Evolutionary conservation across 805 yeast species (phyloP).

Genomic region (Metschnikowia picachoensis): DNA sequence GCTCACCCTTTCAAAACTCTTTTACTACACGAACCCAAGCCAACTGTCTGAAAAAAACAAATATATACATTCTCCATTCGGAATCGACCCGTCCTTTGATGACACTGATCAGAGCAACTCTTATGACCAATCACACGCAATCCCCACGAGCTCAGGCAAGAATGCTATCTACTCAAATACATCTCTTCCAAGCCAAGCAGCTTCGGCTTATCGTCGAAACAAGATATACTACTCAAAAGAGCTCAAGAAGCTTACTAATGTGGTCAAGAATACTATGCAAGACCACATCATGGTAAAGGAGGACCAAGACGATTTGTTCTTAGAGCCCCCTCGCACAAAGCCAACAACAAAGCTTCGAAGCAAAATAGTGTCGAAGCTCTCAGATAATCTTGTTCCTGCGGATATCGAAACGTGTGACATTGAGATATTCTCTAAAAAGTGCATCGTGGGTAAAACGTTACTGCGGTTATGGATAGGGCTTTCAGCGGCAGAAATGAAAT

Average conservation of each 20-base stretch:
- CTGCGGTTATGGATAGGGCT: slow-evolving; percentile 31
- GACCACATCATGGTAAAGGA: slow-evolving; percentile 40
- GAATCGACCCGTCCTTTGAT: slow-evolving; percentile 9
- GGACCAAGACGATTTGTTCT: slow-evolving; percentile 15
- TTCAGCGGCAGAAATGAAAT: slow-evolving; percentile 4
- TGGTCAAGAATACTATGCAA: slow-evolving; percentile 69
- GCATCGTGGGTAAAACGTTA: slow-evolving; percentile 33
- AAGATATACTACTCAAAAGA: slow-evolving; percentile 38
- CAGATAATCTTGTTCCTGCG: slow-evolving; percentile 31
- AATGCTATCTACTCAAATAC: background rate
- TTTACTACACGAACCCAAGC: slow-evolving; percentile 33
- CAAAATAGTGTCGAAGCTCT: slow-evolving; percentile 30
- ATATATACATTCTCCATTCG: slow-evolving; percentile 10
- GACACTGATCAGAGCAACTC: slow-evolving; percentile 7
- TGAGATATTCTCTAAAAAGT: slow-evolving; percentile 29
- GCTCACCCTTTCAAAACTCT: slow-evolving; percentile 43
- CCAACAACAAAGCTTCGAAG: slow-evolving; percentile 29
- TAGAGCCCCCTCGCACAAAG: slow-evolving; percentile 10
- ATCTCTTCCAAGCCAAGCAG: slow-evolving; percentile 9
- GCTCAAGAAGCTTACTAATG: slow-evolving; percentile 53
- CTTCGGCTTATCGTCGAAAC: slow-evolving; percentile 22
- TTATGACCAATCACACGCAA: slow-evolving; percentile 1
- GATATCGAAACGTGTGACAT: slow-evolving; percentile 42
- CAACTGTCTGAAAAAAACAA: slow-evolving; percentile 23
- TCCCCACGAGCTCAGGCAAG: background rate